Base-by-base conservation (phyloP, 352 stramenopile genomes). In the Phytophthora pini region DNA sequence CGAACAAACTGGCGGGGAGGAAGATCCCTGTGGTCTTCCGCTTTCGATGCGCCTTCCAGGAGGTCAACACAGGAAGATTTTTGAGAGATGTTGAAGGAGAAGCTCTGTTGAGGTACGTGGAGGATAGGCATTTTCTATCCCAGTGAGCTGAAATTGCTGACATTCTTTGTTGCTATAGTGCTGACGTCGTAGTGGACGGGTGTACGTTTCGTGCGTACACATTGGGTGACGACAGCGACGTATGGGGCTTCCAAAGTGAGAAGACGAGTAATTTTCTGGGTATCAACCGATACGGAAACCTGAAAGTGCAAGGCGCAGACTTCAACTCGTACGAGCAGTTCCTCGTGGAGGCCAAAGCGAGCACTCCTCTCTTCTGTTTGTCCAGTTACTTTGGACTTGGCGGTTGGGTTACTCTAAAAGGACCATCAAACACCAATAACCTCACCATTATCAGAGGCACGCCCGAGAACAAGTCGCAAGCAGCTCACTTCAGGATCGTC, bases 301-400 rank as follows among this genome's bases (percentile, higher is more conserved):
- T 94, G 1, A 93, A 91, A 57, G 74, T 93, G 8, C 72, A 68
- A 57, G 86, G 82, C 0, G 52, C 45, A 9, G 82, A 85, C 44
- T 68, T 94, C 4, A 74, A 87, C 22, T 91, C 84, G 34, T 94
- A 93, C 65, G 86, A 94, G 55, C 84, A 92, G 36, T 88, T 94
- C 55, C 74, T 83, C 0, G 75, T 94, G 24, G 81, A 92, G 22
- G 34, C 52, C 40, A 82, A 87, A 38, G 27, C 74, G 5, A 77
- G 48, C 13, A 93, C 84, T 15, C 63, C 76, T 17, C 47, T 94
- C 2, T 91, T 92, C 56, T 88, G 74, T 22, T 74, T 87, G 24
- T 76, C 84, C 5, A 93, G 86, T 46, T 91, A 82, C 67, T 90
- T 94, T 57, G 84, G 86, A 2, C 57, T 88, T 10, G 84, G 86